Base-by-base conservation (phyloP, 805 yeast species). In the Myxozyma monticola region DNA sequence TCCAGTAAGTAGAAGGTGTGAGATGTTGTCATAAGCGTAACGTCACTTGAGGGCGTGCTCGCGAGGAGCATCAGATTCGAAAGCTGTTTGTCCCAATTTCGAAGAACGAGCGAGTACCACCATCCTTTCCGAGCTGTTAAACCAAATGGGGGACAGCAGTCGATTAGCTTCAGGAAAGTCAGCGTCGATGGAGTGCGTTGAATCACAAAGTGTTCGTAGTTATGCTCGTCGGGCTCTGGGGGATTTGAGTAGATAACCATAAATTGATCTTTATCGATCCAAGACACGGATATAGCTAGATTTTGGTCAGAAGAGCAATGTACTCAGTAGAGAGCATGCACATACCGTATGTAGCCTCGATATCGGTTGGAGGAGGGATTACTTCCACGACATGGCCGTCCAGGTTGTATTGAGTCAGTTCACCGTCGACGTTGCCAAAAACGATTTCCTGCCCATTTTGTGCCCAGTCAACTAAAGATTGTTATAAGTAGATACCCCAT, bases 11-110 rank as follows among this genome's bases (percentile, higher is more conserved):
- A 69, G 0, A 83, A 61, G 2, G 71, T 62, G 17, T 67, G 65
- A 0, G 58, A 41, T 1, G 69, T 59, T 1, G 79, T 71, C 22
- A 77, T 51, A 0, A 83, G 67, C 6, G 78, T 67, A 14, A 85
- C 61, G 47, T 86, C 96, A 2, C 85, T 74, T 0, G 93, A 79
- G 21, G 80, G 74, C 0, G 89, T 77, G 1, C 84, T 77, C 1
- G 86, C 77, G 0, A 84, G 51, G 18, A 88, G 53, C 21, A 73
- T 57, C 1, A 80, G 46, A 17, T 49, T 39, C 3, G 53, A 48
- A 3, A 61, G 37, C 1, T 43, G 42, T 7, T 51, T 46, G 31
- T 48, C 33, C 66, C 68, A 67, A 26, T 52, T 47, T 9, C 40
- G 28, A 18, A 66, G 29, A 0, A 33, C 26, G 6, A 48, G 45